Evolutionary conservation across 371 early-diverging fungal species (phyloP), one percentile per base, ranked within the genome.

Genomic region (Syncephalastrum sp.): DNA sequence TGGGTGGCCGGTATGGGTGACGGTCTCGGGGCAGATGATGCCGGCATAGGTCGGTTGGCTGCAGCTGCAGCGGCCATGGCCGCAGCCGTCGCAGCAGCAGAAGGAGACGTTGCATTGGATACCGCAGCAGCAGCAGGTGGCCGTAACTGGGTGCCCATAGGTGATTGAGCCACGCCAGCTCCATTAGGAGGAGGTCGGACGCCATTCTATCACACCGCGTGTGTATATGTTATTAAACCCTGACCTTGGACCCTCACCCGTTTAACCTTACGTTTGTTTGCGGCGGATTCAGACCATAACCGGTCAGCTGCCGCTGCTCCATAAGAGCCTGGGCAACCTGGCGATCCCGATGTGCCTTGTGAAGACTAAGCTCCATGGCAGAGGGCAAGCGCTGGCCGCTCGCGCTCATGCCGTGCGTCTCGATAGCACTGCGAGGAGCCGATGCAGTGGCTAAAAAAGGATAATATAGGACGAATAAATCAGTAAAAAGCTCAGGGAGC

Each of bases 281-380:
- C 23, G 42, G 67, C 38, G 70, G 60, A n/a, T 59, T 69, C 6
- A 83, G 67, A 27, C 81, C 79, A 42, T 84, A 67, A 0, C 85
- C 77, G 17, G 82, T 82, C 44, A 83, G 67, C 43, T 88, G 84
- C 7, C 89, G 79, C 55, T 88, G 89, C 58, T 88, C 90, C 47
- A 85, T 65, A 24, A 86, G 48, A 13, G 84, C 81, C 54, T 91
- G 88, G 44, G 77, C 83, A 57, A 89, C 54, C 41, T 88, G 87
- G 15, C 87, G 71, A 48, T 93, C 92, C 16, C 91, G 75, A 27
- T 87, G 87, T 7, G 82, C 78, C 70, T 92, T 92, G 47, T 84
- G 70, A 48, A 77, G 55, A 59, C 84, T 83, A 43, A 95, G 67
- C 48, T 93, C 92, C 53, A 84, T 77, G 3, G 94, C 92, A 3